Base-by-base conservation (phyloP, 805 yeast genomes). In the Blastobotrys mokoenaii region DNA sequence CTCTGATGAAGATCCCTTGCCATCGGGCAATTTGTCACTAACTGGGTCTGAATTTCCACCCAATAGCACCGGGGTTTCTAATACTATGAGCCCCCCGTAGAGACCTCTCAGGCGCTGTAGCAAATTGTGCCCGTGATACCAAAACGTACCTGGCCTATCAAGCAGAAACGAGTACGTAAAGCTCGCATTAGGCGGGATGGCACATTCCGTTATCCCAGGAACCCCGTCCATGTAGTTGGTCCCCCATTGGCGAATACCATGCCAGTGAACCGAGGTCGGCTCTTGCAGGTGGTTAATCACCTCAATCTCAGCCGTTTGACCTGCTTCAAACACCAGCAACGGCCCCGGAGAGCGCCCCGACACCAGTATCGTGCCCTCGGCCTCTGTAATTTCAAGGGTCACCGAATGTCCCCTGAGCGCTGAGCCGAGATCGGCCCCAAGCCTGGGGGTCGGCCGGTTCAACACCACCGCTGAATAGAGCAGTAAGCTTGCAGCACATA, bases 91-190 rank as follows among this genome's bases (percentile, higher is more conserved):
- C 2, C 71, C 69, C 8, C 79, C 80, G 25, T 66, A 61, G 3
- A 76, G 52, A 1, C 80, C 79, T 48, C 72, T 74, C 31, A 70
- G 63, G 40, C 69, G 63, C 51, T 75, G 76, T 1, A 71, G 69
- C 3, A 65, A 56, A 41, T 59, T 61, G 45, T 76, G 81, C 2
- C 77, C 67, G 50, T 76, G 81, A 55, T 74, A 76, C 81, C 81
- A 76, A 42, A 59, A 71, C 0, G 79, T 69, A 0, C 81, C 81
- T 12, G 63, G 52, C 36, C 60, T 61, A 1, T 54, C 57, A 2
- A 64, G 59, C n/a, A 62, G 62, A 51, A 76, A 74, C 27, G 57
- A 52, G 50, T 76, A 72, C 1, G 63, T 58, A 55, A 66, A 73
- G 2, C 58, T 47, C 3, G 55, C 60, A 1, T 75, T 76, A 8